These are phyloP conservation scores for Dothiorella sarmentorum DNA, from an alignment of 2,329 filamentous ascomycete genomes.

Conservation along the genomic window DNA sequence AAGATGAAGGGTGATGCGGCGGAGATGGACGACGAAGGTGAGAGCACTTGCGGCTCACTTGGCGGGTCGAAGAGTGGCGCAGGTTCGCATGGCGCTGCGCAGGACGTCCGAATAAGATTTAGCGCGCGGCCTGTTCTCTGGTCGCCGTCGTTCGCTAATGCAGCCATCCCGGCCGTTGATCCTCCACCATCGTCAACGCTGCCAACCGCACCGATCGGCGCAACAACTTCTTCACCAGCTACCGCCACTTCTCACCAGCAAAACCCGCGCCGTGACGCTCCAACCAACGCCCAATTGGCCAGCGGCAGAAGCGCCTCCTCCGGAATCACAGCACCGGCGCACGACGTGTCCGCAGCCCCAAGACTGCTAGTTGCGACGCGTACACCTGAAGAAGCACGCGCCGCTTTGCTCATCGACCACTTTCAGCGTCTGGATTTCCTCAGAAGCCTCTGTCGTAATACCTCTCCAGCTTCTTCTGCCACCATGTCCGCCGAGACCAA, in stretches of 20 bases:
- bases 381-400: too few species aligned
- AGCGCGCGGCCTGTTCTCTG: conserved; percentile 12
- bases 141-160: conserved; percentile 1
- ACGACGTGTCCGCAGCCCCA: too few species aligned
- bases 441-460: background rate
- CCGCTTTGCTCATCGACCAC: background rate
- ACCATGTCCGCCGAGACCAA: background rate
- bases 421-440: background rate
- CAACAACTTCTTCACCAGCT: background rate
- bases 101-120: conserved; percentile 13
- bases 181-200: conserved; percentile 1
- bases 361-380: too few species aligned
- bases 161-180: conserved; percentile 10
- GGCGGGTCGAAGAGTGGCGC: background rate
- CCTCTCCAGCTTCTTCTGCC: background rate
- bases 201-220: conserved; percentile 6
- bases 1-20: background rate
- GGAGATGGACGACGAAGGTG: background rate
- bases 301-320: too few species aligned
- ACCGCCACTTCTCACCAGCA: background rate
- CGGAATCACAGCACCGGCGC: too few species aligned
- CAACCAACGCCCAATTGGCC: background rate
- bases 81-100: background rate
- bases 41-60: background rate
- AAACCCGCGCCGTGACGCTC: background rate